Evolutionary conservation across 768 basidiomycete species (phyloP).

Genomic region (Pholiota microspora): DNA sequence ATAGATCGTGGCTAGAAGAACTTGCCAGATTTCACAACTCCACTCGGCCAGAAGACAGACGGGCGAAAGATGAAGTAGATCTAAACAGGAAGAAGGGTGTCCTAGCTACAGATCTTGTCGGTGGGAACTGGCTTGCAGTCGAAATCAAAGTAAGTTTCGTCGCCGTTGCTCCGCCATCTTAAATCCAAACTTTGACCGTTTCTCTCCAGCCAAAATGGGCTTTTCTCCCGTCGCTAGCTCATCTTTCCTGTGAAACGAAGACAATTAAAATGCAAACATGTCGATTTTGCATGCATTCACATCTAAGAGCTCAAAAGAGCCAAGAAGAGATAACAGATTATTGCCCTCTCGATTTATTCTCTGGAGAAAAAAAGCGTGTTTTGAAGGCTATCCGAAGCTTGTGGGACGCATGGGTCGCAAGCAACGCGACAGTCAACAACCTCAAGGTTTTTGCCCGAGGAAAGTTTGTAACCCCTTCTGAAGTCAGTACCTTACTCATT

Average conservation of each 20-base stretch:
- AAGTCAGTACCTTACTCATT: constrained; percentile 37
- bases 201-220: constrained; percentile 90
- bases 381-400: constrained; percentile 63
- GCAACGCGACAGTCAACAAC: constrained; percentile 73
- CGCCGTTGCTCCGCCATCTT: not conserved
- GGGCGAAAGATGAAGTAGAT: constrained; percentile 59
- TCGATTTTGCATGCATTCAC: constrained; percentile 89
- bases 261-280: constrained; percentile 70
- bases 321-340: constrained; percentile 47
- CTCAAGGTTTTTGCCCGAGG: constrained; percentile 78
- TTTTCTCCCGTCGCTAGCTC: constrained; percentile 67
- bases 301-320: constrained; percentile 43
- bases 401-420: constrained; percentile 70
- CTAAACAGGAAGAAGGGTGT: constrained; percentile 51
- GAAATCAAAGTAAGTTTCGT: constrained; percentile 80
- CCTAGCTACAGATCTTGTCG: constrained; percentile 80
- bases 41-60: constrained; percentile 56
- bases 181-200: constrained; percentile 6
- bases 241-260: constrained; percentile 59
- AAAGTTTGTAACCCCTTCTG: constrained; percentile 49
- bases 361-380: constrained; percentile 60
- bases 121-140: constrained; percentile 62
- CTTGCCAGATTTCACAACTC: constrained; percentile 46
- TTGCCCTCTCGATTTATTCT: constrained; percentile 92
- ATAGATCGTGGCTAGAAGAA: constrained; percentile 55